Conservation (phyloP, 2,329 filamentous ascomycete genomes). For the Colletotrichum agaves region DNA sequence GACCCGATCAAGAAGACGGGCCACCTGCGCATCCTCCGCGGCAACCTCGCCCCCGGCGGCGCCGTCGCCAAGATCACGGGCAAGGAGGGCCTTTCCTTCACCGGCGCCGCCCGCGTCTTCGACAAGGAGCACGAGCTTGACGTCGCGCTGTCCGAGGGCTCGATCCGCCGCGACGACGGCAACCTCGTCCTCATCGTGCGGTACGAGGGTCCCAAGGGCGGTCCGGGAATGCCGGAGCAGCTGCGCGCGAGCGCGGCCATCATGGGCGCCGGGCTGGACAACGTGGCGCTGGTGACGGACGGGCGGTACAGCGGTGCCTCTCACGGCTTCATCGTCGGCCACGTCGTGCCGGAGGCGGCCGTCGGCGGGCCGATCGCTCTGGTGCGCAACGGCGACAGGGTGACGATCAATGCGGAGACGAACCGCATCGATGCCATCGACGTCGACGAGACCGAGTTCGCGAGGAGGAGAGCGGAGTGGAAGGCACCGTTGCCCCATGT, state of each 20-base stretch:
- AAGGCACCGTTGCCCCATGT: slow-evolving; percentile 76
- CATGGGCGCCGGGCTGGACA: slow-evolving; percentile 89
- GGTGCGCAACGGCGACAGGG: slow-evolving; percentile 80
- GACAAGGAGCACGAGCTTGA: slow-evolving; percentile 86
- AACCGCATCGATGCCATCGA: slow-evolving; percentile 77
- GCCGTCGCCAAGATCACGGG: slow-evolving; percentile 97
- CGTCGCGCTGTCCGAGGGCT: slow-evolving; percentile 76
- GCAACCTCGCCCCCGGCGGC: slow-evolving; percentile 88
- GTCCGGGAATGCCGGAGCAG: slow-evolving; percentile 96
- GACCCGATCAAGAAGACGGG: slow-evolving; percentile 82
- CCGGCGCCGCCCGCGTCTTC: slow-evolving; percentile 84
- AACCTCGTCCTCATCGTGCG: slow-evolving; percentile 91
- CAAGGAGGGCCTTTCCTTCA: slow-evolving; percentile 88
- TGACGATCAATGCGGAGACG: slow-evolving; percentile 86
- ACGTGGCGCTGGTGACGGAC: slow-evolving; percentile 92
- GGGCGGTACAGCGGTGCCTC: slow-evolving; percentile 88
- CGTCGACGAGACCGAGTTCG: slow-evolving; percentile 77
- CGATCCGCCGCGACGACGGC: slow-evolving; percentile 65
- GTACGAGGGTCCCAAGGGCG: slow-evolving; percentile 93
- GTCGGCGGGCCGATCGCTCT: slow-evolving; percentile 89
- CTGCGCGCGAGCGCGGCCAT: slow-evolving; percentile 88
- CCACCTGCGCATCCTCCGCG: slow-evolving; percentile 87
- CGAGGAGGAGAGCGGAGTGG: slow-evolving; percentile 72
- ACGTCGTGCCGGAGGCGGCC: slow-evolving; percentile 91
- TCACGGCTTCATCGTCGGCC: slow-evolving; percentile 94